Base-by-base conservation (phyloP, 257 asterid genomes). In the Salvia splendens region DNA sequence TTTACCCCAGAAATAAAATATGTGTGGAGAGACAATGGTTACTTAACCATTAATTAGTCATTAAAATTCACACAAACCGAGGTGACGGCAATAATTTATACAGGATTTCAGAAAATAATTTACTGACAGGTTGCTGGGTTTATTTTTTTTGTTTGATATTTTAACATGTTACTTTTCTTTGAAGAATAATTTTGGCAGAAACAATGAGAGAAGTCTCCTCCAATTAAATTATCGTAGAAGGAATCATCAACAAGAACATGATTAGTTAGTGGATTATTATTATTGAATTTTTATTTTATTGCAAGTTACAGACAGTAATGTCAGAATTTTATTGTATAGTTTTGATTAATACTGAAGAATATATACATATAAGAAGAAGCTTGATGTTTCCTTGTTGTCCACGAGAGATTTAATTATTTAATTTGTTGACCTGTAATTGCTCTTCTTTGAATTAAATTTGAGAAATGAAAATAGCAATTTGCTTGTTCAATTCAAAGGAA, bases 301-400 rank as follows among this genome's bases (percentile, higher is more conserved):
- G 32, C 69, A 68, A 62, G 65, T 36, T 61, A 20, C 32, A 64
- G 81, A 82, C 87, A 81, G 32, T 45, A 38, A 35, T 84, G 90
- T 80, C 87, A 80, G 86, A 79, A 48, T 68, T 81, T 78, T 81
- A 71, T 73, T 60, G 8, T 50, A 36, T 52, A 64, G 40, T 10
- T 46, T 70, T 61, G 17, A 68, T 63, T 47, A 79, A 20, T 53
- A 45, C 5, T 32, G 20, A 55, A 30, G 62, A 12, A 32, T 56
- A 0, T 59, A 75, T 77, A 64, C 58, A 8, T 52, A 32, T 67
- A 47, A 32, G 38, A 28, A 57, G 38, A 28, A 57, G 69, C 49
- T 49, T 64, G 38, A 47, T 59, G 69, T 73, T 78, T 67, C 64
- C 55, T 54, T 70, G 32, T 57, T 62, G 42, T 65, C n/a, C 51